A percentile compares a stretch with the other conserved stretches of the same genome.
These are phyloP conservation scores for Suillus plorans DNA, from an alignment of 768 basidiomycete genomes.

Conservation along the genomic window DNA sequence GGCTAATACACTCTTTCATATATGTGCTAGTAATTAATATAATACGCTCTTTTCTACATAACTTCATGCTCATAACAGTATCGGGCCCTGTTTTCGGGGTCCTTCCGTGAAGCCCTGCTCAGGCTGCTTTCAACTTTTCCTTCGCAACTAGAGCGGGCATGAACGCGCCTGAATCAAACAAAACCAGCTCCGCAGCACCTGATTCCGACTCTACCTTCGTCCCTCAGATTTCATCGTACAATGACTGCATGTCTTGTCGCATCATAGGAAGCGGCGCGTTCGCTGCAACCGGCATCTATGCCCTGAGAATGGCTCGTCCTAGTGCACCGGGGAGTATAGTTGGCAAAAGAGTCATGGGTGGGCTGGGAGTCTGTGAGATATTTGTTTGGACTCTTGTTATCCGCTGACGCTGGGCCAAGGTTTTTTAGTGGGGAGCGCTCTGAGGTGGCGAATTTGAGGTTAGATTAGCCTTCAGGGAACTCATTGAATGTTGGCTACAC, in stretches of 20 bases:
- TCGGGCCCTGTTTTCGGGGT: not conserved
- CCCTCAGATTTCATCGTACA: slow-evolving; percentile 13
- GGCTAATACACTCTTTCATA: not conserved
- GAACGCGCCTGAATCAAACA: not conserved
- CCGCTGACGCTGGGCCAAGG: slow-evolving; percentile 20
- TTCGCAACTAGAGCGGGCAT: not conserved
- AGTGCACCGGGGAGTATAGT: slow-evolving; percentile 58
- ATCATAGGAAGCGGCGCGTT: slow-evolving; percentile 67
- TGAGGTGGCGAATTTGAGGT: slow-evolving; percentile 29
- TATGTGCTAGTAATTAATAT: not conserved
- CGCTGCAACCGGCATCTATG: slow-evolving; percentile 63
- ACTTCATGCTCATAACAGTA: too few species aligned
- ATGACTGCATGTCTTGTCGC: slow-evolving; percentile 70
- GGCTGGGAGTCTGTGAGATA: slow-evolving; percentile 58
- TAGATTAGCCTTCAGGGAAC: too few species aligned
- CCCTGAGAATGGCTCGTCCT: slow-evolving; percentile 61
- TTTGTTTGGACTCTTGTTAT: not conserved
- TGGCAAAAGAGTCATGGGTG: slow-evolving; percentile 63
- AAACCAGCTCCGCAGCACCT: not conserved
- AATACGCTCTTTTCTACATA: too few species aligned
- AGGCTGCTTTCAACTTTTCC: not conserved
- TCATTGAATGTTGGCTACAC: not conserved
- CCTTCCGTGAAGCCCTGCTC: not conserved
- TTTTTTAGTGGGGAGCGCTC: slow-evolving; percentile 28
- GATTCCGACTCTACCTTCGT: not conserved